Percentiles rank a stretch among this genome's conserved stretches.
Conservation (phyloP, 225 moss, liverwort and hornwort genomes). For the Antitrichia curtipendula region DNA sequence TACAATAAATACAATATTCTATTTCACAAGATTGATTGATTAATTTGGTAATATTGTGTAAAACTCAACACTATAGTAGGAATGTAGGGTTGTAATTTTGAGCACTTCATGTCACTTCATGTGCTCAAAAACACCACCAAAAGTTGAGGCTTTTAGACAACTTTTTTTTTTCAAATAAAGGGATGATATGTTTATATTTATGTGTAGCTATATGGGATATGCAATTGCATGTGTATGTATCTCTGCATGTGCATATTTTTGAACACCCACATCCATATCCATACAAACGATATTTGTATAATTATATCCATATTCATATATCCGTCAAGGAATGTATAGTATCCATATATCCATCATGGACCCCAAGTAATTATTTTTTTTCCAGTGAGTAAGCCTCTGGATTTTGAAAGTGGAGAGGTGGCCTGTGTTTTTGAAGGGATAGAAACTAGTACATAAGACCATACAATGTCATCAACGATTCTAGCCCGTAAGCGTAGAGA, state of each 20-base stretch:
- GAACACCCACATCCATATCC: not conserved
- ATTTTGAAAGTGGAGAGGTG: too few relatives aligned
- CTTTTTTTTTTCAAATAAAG: not conserved
- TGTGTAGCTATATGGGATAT: not conserved
- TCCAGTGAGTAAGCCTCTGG: accelerated
- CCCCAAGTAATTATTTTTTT: not conserved
- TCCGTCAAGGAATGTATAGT: accelerated
- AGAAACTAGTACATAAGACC: not conserved
- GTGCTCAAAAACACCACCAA: not conserved
- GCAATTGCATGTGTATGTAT: not conserved
- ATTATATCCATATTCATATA: not conserved
- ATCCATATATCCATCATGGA: accelerated
- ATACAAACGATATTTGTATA: not conserved
- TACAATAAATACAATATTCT: not conserved
- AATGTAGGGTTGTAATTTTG: not conserved
- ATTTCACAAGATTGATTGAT: not conserved
- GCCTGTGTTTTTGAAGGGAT: not conserved
- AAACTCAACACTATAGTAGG: not conserved
- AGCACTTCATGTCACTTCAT: not conserved
- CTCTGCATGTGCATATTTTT: accelerated
- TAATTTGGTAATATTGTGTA: not conserved
- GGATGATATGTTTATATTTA: not conserved
- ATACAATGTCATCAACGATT: too few relatives aligned
- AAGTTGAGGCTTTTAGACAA: accelerated
- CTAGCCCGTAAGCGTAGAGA: too few relatives aligned